Evolutionary conservation across 2,329 filamentous ascomycete genomes (phyloP), one percentile per base, ranked within the genome.

Genomic region (Fusarium sacchari): DNA sequence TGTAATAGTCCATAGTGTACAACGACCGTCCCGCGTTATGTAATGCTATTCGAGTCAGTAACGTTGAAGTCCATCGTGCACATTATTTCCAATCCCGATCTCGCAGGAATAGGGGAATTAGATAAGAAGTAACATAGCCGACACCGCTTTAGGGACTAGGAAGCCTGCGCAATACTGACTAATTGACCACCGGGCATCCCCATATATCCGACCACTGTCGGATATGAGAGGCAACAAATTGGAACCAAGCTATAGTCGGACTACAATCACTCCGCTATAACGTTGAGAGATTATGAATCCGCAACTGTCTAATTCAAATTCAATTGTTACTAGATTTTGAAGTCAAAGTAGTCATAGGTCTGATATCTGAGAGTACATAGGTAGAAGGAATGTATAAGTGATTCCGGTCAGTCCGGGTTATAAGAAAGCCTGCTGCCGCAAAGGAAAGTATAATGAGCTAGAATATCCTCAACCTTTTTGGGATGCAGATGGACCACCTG

Each of bases 141-240:
- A 30, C 4, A 40, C 3, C 17, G 1, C 11, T 30, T 6, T n/a
- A 2, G 15, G 13, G 0, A 4, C 8, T 7, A 24, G 6, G 26
- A 55, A 40, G 20, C 7, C 6, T 40, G 11, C 1, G 6, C 4
- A 17, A 6, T 2, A 40, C 7, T 55, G 52, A 40, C 52, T 26
- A 55, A 55, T 55, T 7, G 26, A 55, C 3, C 1, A 17, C 18
- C 0, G 15, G 36, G 6, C 5, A 17, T 17, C 14, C 14, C 6
- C 17, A 4, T 40, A 30, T 55, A 55, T 55, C 52, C 36, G 52
- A 22, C 9, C 15, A 4, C 0, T 3, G 20, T 40, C 52, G 36
- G 52, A 55, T 40, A 14, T 8, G 15, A 30, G 24, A 12, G 3
- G 11, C 11, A 30, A 7, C 36, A 3, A 13, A n/a, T 1, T 11